Base-by-base conservation (phyloP, 108 stramenopile species). In the Pseudonitzschia multiseries region DNA sequence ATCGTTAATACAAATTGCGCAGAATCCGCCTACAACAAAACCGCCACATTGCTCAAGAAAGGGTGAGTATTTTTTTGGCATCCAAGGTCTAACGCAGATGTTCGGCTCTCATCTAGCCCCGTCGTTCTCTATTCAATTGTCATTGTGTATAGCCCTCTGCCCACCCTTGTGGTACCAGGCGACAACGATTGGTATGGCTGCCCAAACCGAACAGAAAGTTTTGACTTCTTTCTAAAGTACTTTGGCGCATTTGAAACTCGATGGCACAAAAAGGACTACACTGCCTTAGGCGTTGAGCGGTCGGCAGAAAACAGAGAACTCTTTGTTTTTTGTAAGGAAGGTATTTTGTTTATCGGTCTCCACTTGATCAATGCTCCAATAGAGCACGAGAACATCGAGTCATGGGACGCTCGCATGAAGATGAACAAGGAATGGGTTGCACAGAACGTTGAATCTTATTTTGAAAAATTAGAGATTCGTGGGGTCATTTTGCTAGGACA, bases 171-270 rank as follows among this genome's bases (percentile, higher is more conserved):
- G 5, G 18, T 69, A 31, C 66, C 66, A 10, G 78, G 78, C 12
- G 78, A 79, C 73, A 79, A 79, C 48, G 78, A 79, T 65, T 79
- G 48, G 46, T 42, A 57, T n/a, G 78, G 74, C 33, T 79, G 78
- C 31, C 73, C 72, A 12, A 40, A 74, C 56, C 59, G 40, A 32
- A 21, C 43, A 17, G 48, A 48, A 33, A 67, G 51, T 13, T 50
- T 74, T 26, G 29, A 51, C 8, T 48, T 52, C 14, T 74, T 72
- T 64, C 48, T 41, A 17, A 43, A 70, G 24, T 61, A 59, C 33
- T 79, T 79, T 70, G 70, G 69, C 17, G 18, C 43, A 14, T 74
- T 79, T 70, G 65, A 79, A 52, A 46, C 24, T 2, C 8, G 61
- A 36, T 79, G 78, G 78, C 42, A 61, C n/a, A 63, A 62, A 31